Conservation (phyloP, 176 grass and related monocot species). For the Oryza rufipogon region DNA sequence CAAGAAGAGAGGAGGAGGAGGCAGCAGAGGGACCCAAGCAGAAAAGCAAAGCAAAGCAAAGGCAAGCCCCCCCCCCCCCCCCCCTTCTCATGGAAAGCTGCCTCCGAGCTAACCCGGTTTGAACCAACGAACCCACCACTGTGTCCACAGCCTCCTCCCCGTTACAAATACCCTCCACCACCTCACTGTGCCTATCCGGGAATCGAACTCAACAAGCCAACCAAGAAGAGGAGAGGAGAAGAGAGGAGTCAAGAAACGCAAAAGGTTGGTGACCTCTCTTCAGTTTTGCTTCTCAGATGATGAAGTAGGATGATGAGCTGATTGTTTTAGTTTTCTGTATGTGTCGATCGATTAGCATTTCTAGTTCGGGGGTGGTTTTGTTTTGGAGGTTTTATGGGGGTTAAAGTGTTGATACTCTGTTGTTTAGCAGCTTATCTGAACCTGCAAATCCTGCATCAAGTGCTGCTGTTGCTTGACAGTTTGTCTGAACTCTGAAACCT, state of each 20-base stretch:
- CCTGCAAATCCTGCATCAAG: neutral
- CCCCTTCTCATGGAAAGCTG: slow-evolving; percentile 28
- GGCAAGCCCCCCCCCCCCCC: neutral
- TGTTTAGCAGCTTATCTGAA: too few species aligned
- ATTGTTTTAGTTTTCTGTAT: too few species aligned
- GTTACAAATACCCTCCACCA: slow-evolving; percentile 54
- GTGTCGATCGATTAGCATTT: too few species aligned
- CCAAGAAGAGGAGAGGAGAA: neutral
- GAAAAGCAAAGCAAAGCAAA: slow-evolving; percentile 4
- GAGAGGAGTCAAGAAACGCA: neutral
- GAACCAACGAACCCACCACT: slow-evolving; percentile 31
- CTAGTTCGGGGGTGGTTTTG: neutral
- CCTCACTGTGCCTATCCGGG: slow-evolving; percentile 5
- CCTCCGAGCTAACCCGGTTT: slow-evolving; percentile 51
- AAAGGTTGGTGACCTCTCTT: slow-evolving; percentile 42
- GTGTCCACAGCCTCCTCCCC: neutral
- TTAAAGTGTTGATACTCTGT: too few species aligned
- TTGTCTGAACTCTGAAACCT: too few species aligned
- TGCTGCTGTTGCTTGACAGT: neutral
- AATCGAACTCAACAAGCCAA: neutral
- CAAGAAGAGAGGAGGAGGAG: neutral
- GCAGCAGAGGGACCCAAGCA: slow-evolving; percentile 32
- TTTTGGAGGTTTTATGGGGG: neutral
- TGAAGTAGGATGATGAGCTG: too few species aligned
- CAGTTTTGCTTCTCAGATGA: neutral